A percentile compares a stretch with the other conserved stretches of the same genome.
Conservation (phyloP, 257 asterid genomes). For the Solanum sitiens region DNA sequence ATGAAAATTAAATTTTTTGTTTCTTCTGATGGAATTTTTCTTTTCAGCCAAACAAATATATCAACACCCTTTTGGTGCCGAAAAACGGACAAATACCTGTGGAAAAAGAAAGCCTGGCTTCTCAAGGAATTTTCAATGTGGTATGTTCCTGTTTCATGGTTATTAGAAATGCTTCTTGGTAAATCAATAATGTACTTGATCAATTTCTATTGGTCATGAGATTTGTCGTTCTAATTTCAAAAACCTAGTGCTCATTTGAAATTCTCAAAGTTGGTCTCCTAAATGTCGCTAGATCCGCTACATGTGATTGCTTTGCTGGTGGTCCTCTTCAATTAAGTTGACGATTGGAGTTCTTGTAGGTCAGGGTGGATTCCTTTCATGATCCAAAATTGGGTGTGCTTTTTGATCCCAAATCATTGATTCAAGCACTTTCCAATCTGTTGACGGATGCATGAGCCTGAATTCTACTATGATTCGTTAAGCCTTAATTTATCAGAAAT, state of each 20-base stretch:
- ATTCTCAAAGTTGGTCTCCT: not conserved
- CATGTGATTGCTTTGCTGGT: not conserved
- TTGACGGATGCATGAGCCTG: slow-evolving; percentile 14
- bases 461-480: slow-evolving; percentile 5
- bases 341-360: slow-evolving; percentile 29
- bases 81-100: slow-evolving; percentile 58
- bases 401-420: slow-evolving; percentile 67
- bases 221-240: not conserved
- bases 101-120: slow-evolving; percentile 41
- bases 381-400: slow-evolving; percentile 56
- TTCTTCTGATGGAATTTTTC: slow-evolving; percentile 2
- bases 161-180: not conserved
- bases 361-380: slow-evolving; percentile 56
- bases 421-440: slow-evolving; percentile 48
- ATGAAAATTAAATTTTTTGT: not conserved
- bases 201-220: not conserved
- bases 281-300: not conserved
- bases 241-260: not conserved
- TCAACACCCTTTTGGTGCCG: slow-evolving; percentile 74
- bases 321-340: not conserved
- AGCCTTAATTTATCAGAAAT: not conserved
- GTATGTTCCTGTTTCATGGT: slow-evolving; percentile 23
- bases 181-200: not conserved
- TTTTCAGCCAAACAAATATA: slow-evolving; percentile 66
- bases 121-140: slow-evolving; percentile 60